Evolutionary conservation across 305 asterid genomes (phyloP).

Genomic region (Solanum hybrid): DNA sequence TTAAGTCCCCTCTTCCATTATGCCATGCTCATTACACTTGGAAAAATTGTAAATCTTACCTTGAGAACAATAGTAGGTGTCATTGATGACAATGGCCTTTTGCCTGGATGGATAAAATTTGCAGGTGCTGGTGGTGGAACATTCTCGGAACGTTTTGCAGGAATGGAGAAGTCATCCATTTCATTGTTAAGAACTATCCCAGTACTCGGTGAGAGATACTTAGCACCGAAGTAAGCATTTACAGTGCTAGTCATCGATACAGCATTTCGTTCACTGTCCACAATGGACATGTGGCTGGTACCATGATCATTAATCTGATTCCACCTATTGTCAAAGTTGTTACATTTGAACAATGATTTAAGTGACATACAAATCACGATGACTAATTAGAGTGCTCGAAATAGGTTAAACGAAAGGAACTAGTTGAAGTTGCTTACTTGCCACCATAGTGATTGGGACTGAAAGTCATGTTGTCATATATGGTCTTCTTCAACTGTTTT

Average conservation of each 20-base stretch:
- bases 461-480: slow-evolving; percentile 45
- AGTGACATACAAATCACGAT: not conserved
- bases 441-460: slow-evolving; percentile 53
- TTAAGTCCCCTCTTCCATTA: not conserved
- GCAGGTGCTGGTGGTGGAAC: slow-evolving; percentile 46
- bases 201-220: slow-evolving; percentile 42
- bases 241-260: slow-evolving; percentile 64
- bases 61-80: slow-evolving; percentile 48
- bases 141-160: slow-evolving; percentile 16
- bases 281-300: slow-evolving; percentile 62
- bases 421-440: slow-evolving; percentile 25
- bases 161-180: slow-evolving; percentile 76
- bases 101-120: slow-evolving; percentile 47
- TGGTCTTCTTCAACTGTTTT: slow-evolving; percentile 25
- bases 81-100: slow-evolving; percentile 72
- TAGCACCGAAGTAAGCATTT: slow-evolving; percentile 50
- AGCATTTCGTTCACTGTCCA: slow-evolving; percentile 53
- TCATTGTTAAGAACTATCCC: slow-evolving; percentile 74
- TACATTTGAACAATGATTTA: not conserved
- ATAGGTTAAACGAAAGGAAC: not conserved
- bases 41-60: slow-evolving; percentile 16
- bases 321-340: slow-evolving; percentile 35
- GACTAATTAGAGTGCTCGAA: not conserved
- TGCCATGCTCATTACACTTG: not conserved
- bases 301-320: slow-evolving; percentile 60